Evolutionary conservation across 768 basidiomycete genomes (phyloP).

Genomic region (Termitomyces sp.): DNA sequence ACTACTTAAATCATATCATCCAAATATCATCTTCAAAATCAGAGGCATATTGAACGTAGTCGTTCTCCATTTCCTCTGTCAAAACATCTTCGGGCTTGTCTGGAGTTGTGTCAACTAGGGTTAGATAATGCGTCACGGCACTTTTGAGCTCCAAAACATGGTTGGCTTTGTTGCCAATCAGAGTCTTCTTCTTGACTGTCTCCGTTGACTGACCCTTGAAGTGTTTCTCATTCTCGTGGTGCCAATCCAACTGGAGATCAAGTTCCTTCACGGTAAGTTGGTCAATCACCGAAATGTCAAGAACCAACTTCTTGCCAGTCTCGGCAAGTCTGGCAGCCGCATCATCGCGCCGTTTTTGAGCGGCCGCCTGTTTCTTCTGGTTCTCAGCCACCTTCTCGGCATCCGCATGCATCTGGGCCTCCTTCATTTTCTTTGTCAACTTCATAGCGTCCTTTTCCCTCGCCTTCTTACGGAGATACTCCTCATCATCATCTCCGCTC

Average conservation of each 20-base stretch:
- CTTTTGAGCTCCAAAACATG: neutral
- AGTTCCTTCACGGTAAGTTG: neutral
- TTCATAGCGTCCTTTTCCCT: neutral
- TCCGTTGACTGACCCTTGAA: neutral
- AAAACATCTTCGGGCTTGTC: neutral
- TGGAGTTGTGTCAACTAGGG: neutral
- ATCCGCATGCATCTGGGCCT: conserved; percentile 3
- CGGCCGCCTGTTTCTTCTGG: neutral
- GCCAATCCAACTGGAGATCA: conserved; percentile 4
- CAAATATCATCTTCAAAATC: neutral
- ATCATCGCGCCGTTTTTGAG: neutral
- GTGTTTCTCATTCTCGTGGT: neutral
- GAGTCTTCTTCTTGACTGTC: neutral
- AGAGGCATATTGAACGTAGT: neutral
- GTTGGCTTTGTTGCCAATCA: neutral
- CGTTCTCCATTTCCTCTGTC: neutral
- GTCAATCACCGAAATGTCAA: neutral
- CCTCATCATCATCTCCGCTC: neutral
- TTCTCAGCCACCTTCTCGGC: neutral
- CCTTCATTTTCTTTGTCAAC: neutral
- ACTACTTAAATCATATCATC: neutral
- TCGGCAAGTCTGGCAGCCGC: neutral
- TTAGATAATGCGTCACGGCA: neutral
- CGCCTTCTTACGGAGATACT: neutral
- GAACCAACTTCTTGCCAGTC: neutral